A percentile compares a stretch with the other conserved stretches of the same genome.
phyloP scores from a whole-genome alignment of 2,329 filamentous ascomycete genomes.

The Drechslerella coelobrocha region DNA sequence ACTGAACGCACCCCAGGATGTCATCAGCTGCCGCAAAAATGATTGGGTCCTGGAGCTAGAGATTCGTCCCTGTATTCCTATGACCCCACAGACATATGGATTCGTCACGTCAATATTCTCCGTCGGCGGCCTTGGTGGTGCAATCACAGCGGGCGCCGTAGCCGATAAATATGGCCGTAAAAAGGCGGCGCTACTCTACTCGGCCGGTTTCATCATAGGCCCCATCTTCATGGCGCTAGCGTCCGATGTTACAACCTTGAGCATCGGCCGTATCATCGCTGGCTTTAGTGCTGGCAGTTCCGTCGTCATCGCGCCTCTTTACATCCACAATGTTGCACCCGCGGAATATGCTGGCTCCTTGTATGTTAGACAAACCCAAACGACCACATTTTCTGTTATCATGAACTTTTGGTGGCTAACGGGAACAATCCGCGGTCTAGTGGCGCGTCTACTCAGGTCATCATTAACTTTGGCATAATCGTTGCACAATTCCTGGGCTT shows the following conservation, averaged over 20 bases:
- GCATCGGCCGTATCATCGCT: slow-evolving; percentile 76
- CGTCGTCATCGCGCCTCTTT: slow-evolving; percentile 91
- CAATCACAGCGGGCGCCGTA: slow-evolving; percentile 78
- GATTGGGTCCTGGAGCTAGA: slow-evolving; percentile 56
- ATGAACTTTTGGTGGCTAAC: not conserved
- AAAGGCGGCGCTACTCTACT: slow-evolving; percentile 76
- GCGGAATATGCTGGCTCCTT: slow-evolving; percentile 78
- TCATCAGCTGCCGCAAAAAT: slow-evolving; percentile 77
- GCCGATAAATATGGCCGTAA: slow-evolving; percentile 78
- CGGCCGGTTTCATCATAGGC: slow-evolving; percentile 76
- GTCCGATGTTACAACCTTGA: slow-evolving; percentile 70
- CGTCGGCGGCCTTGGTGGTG: slow-evolving; percentile 82
- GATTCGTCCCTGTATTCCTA: slow-evolving; percentile 81
- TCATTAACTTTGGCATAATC: slow-evolving; percentile 90
- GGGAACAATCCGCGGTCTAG: slow-evolving; percentile 20
- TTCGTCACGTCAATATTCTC: slow-evolving; percentile 90
- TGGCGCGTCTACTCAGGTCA: slow-evolving; percentile 84
- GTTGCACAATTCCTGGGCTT: slow-evolving; percentile 82
- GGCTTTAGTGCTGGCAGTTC: slow-evolving; percentile 86
- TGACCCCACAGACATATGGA: slow-evolving; percentile 67
- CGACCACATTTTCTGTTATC: not conserved
- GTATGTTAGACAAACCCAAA: slow-evolving; percentile 51
- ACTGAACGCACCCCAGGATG: slow-evolving; percentile 91
- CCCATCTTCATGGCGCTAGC: slow-evolving; percentile 78
- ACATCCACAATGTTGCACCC: slow-evolving; percentile 90